Percentiles rank a stretch among this genome's conserved stretches.
Conservation (phyloP, 2,329 filamentous ascomycete species). For the Arthroderma sp. region DNA sequence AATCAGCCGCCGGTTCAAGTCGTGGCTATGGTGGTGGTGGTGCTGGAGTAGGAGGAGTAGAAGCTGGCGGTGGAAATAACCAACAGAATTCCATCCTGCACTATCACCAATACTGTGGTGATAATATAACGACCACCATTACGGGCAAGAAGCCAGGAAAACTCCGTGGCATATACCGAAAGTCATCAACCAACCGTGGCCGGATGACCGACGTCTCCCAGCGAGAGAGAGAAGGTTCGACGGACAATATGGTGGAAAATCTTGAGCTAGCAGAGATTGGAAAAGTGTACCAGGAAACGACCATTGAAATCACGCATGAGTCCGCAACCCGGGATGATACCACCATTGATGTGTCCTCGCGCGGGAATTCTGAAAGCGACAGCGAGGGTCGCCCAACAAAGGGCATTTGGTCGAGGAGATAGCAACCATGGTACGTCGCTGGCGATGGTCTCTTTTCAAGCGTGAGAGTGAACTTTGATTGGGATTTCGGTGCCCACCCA, state of each 20-base stretch:
- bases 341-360: too few species aligned
- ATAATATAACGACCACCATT: background rate
- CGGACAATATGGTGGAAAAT: conserved; percentile 28
- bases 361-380: too few species aligned
- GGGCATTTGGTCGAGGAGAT: too few species aligned
- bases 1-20: background rate
- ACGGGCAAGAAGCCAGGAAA: background rate
- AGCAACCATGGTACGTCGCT: too few species aligned
- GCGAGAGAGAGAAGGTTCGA: conserved; percentile 26
- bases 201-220: conserved; percentile 12
- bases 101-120: conserved; percentile 1
- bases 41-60: too few species aligned
- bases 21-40: background rate
- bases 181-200: background rate
- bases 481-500: too few species aligned
- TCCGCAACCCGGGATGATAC: too few species aligned
- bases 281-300: conserved; percentile 30
- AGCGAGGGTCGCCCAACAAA: too few species aligned
- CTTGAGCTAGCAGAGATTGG: conserved; percentile 20
- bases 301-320: conserved; percentile 27
- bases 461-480: too few species aligned
- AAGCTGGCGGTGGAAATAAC: background rate
- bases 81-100: background rate
- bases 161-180: background rate
- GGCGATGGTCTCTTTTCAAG: too few species aligned